phyloP scores from a whole-genome alignment of 202 grass and related monocot genomes.

The Setaria italica region DNA sequence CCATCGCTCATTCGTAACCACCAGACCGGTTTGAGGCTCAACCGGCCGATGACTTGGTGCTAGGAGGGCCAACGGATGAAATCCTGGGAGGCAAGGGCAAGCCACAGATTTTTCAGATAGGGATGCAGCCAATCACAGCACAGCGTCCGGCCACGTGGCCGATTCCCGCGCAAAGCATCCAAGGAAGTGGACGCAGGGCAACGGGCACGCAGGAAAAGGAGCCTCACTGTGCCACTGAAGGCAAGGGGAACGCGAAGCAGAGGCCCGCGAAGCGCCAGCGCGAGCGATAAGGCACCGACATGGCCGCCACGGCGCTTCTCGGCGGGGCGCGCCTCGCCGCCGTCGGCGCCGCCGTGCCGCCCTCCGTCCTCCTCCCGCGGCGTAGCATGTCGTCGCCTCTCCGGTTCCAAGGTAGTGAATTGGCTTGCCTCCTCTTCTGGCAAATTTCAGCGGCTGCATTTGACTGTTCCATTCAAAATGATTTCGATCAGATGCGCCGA shows the following conservation, averaged over 20 bases:
- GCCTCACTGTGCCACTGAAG: neutral
- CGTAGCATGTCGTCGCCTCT: slow-evolving; percentile 25
- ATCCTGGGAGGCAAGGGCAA: too few species aligned
- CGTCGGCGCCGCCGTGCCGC: slow-evolving; percentile 29
- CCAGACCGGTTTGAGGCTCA: neutral
- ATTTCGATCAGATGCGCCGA: slow-evolving; percentile 47
- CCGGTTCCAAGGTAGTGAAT: slow-evolving; percentile 42
- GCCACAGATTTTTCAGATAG: slow-evolving; percentile 50
- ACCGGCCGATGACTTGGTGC: neutral
- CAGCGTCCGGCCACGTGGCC: slow-evolving; percentile 39
- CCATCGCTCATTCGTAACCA: neutral
- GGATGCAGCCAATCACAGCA: slow-evolving; percentile 56
- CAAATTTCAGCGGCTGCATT: neutral
- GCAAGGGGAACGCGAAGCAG: slow-evolving; percentile 11
- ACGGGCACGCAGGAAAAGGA: neutral
- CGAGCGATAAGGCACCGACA: neutral
- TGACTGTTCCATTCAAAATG: neutral
- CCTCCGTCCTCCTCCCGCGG: slow-evolving; percentile 30
- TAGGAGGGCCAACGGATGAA: slow-evolving; percentile 26
- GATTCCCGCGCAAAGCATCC: slow-evolving; percentile 2
- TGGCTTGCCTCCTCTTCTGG: neutral
- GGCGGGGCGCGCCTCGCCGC: slow-evolving; percentile 51
- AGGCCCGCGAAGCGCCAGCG: slow-evolving; percentile 26
- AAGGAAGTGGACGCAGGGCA: neutral
- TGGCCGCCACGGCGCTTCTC: slow-evolving; percentile 66